Conservation (phyloP, 495 filamentous ascomycete genomes). For the Xylaria curta region DNA sequence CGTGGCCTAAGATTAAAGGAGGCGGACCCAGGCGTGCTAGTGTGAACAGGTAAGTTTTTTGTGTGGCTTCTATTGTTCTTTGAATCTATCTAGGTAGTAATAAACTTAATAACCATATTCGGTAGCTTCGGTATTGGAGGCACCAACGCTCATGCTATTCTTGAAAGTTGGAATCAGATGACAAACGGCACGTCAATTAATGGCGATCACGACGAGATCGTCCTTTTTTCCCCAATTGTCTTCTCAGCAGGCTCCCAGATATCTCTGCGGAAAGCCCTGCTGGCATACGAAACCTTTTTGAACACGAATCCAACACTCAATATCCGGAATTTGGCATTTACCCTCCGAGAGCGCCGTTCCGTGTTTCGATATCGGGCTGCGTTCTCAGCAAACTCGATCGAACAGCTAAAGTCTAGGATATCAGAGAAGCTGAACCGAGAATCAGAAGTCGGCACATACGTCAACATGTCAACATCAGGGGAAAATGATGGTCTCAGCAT, state of each 20-base stretch:
- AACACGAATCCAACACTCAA: not conserved
- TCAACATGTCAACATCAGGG: not conserved
- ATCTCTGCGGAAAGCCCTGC: not conserved
- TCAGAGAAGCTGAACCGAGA: no score
- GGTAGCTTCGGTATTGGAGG: no score
- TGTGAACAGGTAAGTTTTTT: not conserved
- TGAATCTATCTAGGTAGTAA: no score
- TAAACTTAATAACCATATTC: no score
- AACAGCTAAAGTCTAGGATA: not conserved
- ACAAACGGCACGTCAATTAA: no score
- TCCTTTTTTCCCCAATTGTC: conserved; percentile 1
- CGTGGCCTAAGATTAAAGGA: not conserved
- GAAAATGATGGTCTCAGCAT: not conserved
- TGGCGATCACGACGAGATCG: no score
- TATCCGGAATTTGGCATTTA: not conserved
- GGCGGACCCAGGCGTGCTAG: not conserved
- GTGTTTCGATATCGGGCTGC: not conserved
- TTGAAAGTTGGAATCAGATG: no score
- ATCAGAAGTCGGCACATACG: no score
- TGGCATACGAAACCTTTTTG: no score
- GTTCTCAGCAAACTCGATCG: not conserved
- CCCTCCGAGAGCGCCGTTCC: conserved; percentile 3
- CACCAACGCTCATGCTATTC: no score
- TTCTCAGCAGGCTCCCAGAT: not conserved
- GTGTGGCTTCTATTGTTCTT: no score